A percentile compares a stretch with the other conserved stretches of the same genome.
Conservation (phyloP, 106 monocot species). For the Acanthochlamys bracteata region DNA sequence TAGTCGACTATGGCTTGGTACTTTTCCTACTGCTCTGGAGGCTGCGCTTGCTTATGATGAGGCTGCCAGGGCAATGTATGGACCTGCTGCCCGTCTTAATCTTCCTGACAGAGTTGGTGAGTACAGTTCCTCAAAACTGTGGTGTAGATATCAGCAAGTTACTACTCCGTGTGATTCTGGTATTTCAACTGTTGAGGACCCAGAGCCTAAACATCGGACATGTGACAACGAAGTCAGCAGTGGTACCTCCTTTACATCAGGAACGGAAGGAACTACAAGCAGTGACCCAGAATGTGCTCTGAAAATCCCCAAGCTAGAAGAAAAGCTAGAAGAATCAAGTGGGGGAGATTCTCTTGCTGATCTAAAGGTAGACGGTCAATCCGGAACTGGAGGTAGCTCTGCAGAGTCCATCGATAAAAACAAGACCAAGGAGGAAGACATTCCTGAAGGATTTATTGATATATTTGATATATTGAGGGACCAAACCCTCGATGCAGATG, state of each 20-base stretch:
- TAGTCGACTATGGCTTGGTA: slow-evolving; percentile 74
- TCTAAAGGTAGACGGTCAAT: not conserved
- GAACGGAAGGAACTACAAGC: too few relatives aligned
- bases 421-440: not conserved
- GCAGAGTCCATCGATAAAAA: not conserved
- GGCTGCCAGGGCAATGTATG: slow-evolving; percentile 75
- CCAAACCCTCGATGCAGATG: not conserved
- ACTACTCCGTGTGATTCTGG: slow-evolving; percentile 4
- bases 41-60: slow-evolving; percentile 77
- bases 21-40: slow-evolving; percentile 48
- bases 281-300: not conserved
- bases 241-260: not conserved
- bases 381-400: not conserved
- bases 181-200: not conserved
- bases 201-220: not conserved
- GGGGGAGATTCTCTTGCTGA: too few relatives aligned
- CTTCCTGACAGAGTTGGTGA: slow-evolving; percentile 11
- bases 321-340: slow-evolving; percentile 10
- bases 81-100: slow-evolving; percentile 54
- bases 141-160: too few relatives aligned
- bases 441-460: slow-evolving; percentile 5
- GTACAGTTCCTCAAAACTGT: not conserved
- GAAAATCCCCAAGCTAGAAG: slow-evolving; percentile 10
- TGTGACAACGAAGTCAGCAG: not conserved
- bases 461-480: not conserved